A percentile compares a stretch with the other conserved stretches of the same genome.
These are phyloP conservation scores for Acacia melanoxylon DNA, from an alignment of 306 rosid species.

Conservation along the genomic window DNA sequence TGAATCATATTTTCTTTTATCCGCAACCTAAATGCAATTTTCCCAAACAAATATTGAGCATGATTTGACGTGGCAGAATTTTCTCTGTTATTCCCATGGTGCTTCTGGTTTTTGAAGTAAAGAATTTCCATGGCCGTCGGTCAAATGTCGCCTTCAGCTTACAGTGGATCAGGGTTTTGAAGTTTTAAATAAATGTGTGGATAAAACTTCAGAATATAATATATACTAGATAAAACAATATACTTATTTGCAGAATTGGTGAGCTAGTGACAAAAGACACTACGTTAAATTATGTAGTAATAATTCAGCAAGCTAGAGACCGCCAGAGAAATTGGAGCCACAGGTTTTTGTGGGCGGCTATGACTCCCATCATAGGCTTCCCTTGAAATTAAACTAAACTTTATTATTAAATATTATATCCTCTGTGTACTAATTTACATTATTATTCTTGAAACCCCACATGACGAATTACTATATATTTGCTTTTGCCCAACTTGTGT, in stretches of 20 bases:
- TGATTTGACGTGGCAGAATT: background rate
- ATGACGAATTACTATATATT: background rate
- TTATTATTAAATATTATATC: background rate
- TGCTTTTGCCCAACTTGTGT: background rate
- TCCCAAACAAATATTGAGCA: background rate
- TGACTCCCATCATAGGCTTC: background rate
- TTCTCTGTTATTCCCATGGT: background rate
- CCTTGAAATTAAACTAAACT: background rate
- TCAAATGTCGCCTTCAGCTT: constrained; percentile 31
- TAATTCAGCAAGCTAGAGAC: constrained; percentile 10
- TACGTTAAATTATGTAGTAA: constrained; percentile 18
- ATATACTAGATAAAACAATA: background rate
- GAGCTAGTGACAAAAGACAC: constrained; percentile 22
- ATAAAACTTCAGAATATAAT: background rate
- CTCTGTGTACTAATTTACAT: background rate
- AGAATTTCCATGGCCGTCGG: background rate
- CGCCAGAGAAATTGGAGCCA: constrained; percentile 47
- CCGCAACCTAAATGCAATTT: no score
- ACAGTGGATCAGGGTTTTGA: background rate
- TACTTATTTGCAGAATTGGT: constrained; percentile 1
- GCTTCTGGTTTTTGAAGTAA: background rate
- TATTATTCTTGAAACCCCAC: background rate
- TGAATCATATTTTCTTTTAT: no score
- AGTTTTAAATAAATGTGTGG: constrained; percentile 37
- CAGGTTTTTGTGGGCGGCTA: constrained; percentile 25